Evolutionary conservation across 257 asterid genomes (phyloP), one percentile per base, ranked within the genome.

Genomic region (Voacanga thouarsii): DNA sequence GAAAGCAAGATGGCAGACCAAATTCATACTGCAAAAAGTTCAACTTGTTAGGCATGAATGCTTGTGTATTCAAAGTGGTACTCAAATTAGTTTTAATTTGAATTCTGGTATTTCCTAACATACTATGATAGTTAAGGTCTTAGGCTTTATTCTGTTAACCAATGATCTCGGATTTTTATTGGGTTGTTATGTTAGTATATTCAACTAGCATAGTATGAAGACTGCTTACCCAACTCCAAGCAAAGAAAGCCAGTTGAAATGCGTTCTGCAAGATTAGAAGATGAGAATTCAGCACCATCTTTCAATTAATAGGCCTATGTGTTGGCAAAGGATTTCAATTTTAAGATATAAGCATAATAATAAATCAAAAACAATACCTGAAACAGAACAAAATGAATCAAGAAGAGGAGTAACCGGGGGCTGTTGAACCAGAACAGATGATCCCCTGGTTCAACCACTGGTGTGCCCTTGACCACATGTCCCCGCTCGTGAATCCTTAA

Each of bases 171-270:
- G 9, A 44, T 44, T 44, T 44, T 44, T 44, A 5, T 44, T 44
- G 9, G 47, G 45, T 6, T 43, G 6, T 43, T 6, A 43, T 6
- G 6, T 43, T 2, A 2, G 6, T 43, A 44, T 8, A 44, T 44
- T 44, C 9, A 5, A 44, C 8, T 44, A 44, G 47, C 37, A 33
- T 33, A 2, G 37, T 33, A 43, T 4, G n/a, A 16, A 55, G 61
- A 5, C 75, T 37, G 61, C 96, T 77, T 88, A 96, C 98, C 92
- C 92, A 90, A 81, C 89, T 88, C 99, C 99, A 96, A 43, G 88
- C 93, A 82, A 93, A 93, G 91, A 93, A 93, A 83, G 99, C 97
- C 73, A 96, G 78, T 79, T 96, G 97, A 87, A 96, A 96, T 16
- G 99, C 97, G 82, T 92, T 94, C 99, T 94, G 73, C 73, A 68